Percentiles rank a stretch among this genome's conserved stretches.
phyloP scores from a whole-genome alignment of 1,139 yeast species.

The Hanseniaspora gamundiae region DNA sequence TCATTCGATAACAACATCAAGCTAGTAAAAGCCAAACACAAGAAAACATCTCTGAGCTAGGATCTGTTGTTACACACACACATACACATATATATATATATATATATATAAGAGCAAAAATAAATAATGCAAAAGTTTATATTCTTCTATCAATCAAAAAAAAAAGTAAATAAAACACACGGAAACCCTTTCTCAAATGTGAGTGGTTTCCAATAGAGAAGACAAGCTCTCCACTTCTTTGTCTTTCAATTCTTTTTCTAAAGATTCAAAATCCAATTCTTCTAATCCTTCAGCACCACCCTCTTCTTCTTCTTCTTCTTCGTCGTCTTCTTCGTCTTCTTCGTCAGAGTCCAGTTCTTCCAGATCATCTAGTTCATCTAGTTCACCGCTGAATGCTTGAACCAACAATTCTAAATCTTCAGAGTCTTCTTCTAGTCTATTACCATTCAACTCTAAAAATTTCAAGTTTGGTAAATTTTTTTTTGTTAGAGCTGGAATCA shows the following conservation, averaged over 20 bases:
- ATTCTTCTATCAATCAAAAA: neutral
- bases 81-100: neutral
- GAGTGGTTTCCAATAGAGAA: constrained; percentile 42
- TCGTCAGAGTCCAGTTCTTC: constrained; percentile 85
- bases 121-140: neutral
- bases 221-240: constrained; percentile 46
- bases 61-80: neutral
- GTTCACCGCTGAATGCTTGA: constrained; percentile 64
- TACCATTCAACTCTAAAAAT: constrained; percentile 78
- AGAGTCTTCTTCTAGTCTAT: constrained; percentile 73
- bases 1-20: constrained; percentile 26
- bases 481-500: constrained; percentile 41
- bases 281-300: constrained; percentile 40
- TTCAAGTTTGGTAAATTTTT: constrained; percentile 49
- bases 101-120: neutral
- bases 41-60: too few relatives aligned
- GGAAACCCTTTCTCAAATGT: constrained; percentile 20
- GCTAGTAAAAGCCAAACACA: constrained; percentile 1
- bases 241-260: constrained; percentile 48
- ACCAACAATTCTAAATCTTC: constrained; percentile 42
- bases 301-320: constrained; percentile 49
- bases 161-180: neutral
- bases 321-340: constrained; percentile 62
- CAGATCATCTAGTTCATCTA: constrained; percentile 87
- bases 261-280: constrained; percentile 41